Conservation (phyloP, 345 rosid species). For the Diplotaxis tenuifolia region DNA sequence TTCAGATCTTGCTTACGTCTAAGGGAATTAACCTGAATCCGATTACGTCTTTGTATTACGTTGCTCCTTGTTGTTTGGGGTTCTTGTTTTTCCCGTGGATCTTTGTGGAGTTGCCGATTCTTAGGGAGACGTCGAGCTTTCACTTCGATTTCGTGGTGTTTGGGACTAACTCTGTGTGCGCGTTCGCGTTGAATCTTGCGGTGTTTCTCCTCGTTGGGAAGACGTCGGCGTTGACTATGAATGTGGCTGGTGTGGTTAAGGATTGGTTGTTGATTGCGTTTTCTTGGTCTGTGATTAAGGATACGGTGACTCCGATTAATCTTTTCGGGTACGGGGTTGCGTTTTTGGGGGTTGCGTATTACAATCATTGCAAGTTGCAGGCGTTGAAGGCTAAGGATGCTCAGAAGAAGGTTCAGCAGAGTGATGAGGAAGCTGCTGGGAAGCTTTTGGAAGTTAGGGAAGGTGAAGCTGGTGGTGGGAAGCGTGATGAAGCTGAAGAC, state of each 20-base stretch:
- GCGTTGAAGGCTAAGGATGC: conserved; percentile 86
- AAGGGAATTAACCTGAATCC: conserved; percentile 85
- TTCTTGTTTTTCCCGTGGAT: conserved; percentile 88
- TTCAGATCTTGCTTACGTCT: conserved; percentile 86
- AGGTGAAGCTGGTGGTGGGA: conserved; percentile 50
- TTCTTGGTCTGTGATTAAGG: conserved; percentile 97
- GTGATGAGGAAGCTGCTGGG: conserved; percentile 67
- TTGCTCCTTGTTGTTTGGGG: conserved; percentile 84
- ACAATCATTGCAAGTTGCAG: conserved; percentile 88
- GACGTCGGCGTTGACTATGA: conserved; percentile 96
- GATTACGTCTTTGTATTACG: conserved; percentile 75
- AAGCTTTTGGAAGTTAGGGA: conserved; percentile 83
- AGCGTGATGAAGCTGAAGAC: conserved; percentile 57
- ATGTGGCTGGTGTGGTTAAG: conserved; percentile 96
- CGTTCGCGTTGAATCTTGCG: conserved; percentile 88
- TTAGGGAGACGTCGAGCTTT: conserved; percentile 75
- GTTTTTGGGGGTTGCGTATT: conserved; percentile 86
- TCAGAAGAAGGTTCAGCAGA: conserved; percentile 73
- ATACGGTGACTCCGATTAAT: conserved; percentile 85
- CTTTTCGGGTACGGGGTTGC: conserved; percentile 88
- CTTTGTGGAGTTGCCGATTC: conserved; percentile 72
- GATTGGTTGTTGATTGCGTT: conserved; percentile 96
- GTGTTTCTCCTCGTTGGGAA: conserved; percentile 95
- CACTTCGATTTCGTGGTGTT: conserved; percentile 84
- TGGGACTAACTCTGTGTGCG: conserved; percentile 86